Evolutionary conservation across 2,329 filamentous ascomycete genomes (phyloP), one percentile per base, ranked within the genome.

Genomic region (Aspergillus latus): DNA sequence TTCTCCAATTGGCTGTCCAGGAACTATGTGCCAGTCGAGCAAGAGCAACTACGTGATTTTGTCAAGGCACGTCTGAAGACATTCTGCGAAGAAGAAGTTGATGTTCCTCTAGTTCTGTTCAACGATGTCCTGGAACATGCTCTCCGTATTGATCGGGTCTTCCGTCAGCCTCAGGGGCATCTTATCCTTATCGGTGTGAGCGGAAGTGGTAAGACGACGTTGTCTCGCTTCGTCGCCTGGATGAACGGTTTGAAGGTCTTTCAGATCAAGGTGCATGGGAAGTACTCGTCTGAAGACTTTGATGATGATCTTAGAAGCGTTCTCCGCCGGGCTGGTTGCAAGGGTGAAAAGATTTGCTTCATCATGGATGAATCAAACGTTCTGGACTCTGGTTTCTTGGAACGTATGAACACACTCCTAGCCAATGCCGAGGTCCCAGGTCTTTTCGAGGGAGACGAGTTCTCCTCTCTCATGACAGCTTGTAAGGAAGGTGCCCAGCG

Each of bases 341-440:
- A 97, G 80, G 94, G 94, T 36, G 94, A 99, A 73, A 97, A 97
- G 81, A 96, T 99, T 48, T 99, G 95, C 78, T 99, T 99, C 80
- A 97, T 99, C 79, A 97, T 99, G 92, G 94, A 99, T 72, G 94
- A 99, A 78, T 89, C 93, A 8, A 99, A 99, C 68, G 94, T 99
- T 36, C 83, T 99, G 29, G 94, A 99, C 74, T 99, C 94, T 43
- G 94, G 94, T 52, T 99, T 99, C 86, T 76, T 99, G 54, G 94
- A 99, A 75, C 88, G 95, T 67, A 99, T 99, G 94, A 99, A 99
- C 73, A 99, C 94, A 0, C 78, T 99, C 49, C 86, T 99, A 59
- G 95, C 94, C 67, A 99, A 99, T 72, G 94, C 95, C n/a, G 95
- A 99, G 76, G 94, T 99, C 9, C 94, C 94, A 15, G 94, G 94